Evolutionary conservation across 2,329 filamentous ascomycete genomes (phyloP).

Genomic region (Phialophora verrucosa): DNA sequence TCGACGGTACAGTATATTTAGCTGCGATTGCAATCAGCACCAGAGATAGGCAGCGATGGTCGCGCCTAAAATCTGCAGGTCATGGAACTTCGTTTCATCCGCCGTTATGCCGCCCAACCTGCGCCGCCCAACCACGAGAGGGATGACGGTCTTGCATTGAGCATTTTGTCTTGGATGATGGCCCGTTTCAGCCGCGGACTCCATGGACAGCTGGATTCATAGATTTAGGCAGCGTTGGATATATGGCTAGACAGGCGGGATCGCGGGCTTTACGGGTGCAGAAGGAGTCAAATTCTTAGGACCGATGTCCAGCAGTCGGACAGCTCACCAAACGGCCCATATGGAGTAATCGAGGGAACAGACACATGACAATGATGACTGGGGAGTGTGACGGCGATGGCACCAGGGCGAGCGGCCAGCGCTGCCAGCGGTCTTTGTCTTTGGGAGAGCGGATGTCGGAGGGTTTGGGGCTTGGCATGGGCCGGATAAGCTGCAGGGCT

Average conservation of each 20-base stretch:
- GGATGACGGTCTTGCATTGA: neutral
- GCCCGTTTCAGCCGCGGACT: neutral
- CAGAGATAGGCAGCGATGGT: slow-evolving; percentile 1
- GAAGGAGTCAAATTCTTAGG: neutral
- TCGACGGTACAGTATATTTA: slow-evolving; percentile 6
- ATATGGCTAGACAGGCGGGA: slow-evolving; percentile 11
- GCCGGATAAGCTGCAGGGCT: slow-evolving; percentile 1
- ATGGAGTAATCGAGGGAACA: neutral
- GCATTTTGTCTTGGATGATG: slow-evolving; percentile 6
- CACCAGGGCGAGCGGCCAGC: neutral
- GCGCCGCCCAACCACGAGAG: neutral
- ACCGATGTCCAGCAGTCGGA: slow-evolving; percentile 2
- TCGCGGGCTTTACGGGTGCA: neutral
- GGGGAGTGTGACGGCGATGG: slow-evolving; percentile 10
- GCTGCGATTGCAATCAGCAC: neutral
- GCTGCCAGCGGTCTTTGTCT: no score
- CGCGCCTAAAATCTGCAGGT: slow-evolving; percentile 5
- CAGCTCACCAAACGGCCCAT: neutral
- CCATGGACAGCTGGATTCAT: slow-evolving; percentile 15
- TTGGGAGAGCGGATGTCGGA: slow-evolving; percentile 15
- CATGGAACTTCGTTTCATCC: neutral
- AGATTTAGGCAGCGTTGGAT: slow-evolving; percentile 3
- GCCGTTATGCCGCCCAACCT: neutral
- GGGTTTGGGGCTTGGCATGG: slow-evolving; percentile 18
- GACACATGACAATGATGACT: neutral